Conservation (phyloP, 164 flowering plant genomes). For the Dillenia suffruticosa region DNA sequence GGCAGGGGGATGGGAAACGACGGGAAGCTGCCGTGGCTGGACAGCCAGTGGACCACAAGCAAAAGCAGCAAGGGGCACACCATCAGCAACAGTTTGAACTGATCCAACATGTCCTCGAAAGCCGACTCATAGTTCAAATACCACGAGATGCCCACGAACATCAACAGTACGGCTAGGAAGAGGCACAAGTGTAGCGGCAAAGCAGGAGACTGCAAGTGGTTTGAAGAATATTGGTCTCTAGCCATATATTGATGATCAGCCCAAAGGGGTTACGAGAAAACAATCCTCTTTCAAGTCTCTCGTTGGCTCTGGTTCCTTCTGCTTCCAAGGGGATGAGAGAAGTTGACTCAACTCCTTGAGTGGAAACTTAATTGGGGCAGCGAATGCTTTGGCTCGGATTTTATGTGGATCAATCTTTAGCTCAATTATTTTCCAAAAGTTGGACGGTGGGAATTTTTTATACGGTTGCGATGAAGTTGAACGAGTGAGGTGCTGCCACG, state of each 20-base stretch:
- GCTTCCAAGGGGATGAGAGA: not conserved
- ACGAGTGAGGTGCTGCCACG: slow-evolving; percentile 27
- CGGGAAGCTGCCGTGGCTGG: slow-evolving; percentile 26
- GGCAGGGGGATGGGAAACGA: slow-evolving; percentile 39
- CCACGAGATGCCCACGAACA: slow-evolving; percentile 54
- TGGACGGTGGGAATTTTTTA: slow-evolving; percentile 19
- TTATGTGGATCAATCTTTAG: slow-evolving; percentile 11
- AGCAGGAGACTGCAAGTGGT: slow-evolving; percentile 20
- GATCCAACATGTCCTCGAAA: slow-evolving; percentile 41
- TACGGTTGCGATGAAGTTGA: slow-evolving; percentile 13
- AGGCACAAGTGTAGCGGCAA: slow-evolving; percentile 53
- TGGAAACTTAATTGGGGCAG: not conserved
- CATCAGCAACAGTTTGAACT: slow-evolving; percentile 59
- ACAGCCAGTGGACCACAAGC: slow-evolving; percentile 57
- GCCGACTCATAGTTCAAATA: slow-evolving; percentile 60
- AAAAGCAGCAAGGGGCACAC: slow-evolving; percentile 59
- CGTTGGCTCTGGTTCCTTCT: not conserved
- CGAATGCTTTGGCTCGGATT: slow-evolving; percentile 11
- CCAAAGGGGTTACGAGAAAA: not conserved
- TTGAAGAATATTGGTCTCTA: slow-evolving; percentile 7
- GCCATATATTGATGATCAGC: slow-evolving; percentile 7
- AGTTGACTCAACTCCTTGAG: not conserved
- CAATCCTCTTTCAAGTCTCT: not conserved
- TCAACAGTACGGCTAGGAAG: slow-evolving; percentile 46
- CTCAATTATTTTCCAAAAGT: slow-evolving; percentile 6